Evolutionary conservation across 441 rosid genomes (phyloP).

Genomic region (Corymbia calophylla): DNA sequence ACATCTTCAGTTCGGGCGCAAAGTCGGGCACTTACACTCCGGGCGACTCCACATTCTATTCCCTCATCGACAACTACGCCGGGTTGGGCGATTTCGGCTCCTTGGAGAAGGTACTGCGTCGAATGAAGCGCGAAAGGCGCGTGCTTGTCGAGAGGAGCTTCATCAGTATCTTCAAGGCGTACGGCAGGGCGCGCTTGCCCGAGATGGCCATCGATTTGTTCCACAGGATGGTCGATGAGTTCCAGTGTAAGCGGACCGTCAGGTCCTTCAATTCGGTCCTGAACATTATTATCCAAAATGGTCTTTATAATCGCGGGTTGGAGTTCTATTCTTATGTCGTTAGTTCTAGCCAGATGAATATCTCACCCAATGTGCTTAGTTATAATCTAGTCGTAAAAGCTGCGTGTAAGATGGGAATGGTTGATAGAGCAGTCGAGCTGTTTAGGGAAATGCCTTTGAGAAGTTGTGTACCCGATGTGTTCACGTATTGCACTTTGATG

Average conservation of each 20-base stretch:
- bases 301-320: constrained; percentile 47
- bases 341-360: constrained; percentile 30
- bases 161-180: constrained; percentile 59
- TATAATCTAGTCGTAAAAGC: constrained; percentile 73
- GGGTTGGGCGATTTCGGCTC: constrained; percentile 46
- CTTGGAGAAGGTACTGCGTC: constrained; percentile 46
- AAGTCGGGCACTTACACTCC: constrained; percentile 55
- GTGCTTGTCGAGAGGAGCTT: constrained; percentile 52
- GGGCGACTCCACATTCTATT: constrained; percentile 78
- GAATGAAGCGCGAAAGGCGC: constrained; percentile 58
- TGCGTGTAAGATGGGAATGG: constrained; percentile 61
- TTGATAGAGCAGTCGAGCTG: constrained; percentile 60
- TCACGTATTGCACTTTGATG: constrained; percentile 86
- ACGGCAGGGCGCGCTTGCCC: constrained; percentile 61
- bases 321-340: constrained; percentile 56
- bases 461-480: constrained; percentile 60
- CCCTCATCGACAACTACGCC: constrained; percentile 55
- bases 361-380: constrained; percentile 61
- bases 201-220: constrained; percentile 68
- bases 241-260: constrained; percentile 13
- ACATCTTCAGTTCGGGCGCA: constrained; percentile 42
- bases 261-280: constrained; percentile 22
- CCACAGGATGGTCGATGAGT: constrained; percentile 43
- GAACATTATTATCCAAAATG: constrained; percentile 58
- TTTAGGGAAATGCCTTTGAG: constrained; percentile 63